Evolutionary conservation across 1,284 basidiomycete species (phyloP), one percentile per base, ranked within the genome.

Genomic region (Austroboletus novae-zelandiae): DNA sequence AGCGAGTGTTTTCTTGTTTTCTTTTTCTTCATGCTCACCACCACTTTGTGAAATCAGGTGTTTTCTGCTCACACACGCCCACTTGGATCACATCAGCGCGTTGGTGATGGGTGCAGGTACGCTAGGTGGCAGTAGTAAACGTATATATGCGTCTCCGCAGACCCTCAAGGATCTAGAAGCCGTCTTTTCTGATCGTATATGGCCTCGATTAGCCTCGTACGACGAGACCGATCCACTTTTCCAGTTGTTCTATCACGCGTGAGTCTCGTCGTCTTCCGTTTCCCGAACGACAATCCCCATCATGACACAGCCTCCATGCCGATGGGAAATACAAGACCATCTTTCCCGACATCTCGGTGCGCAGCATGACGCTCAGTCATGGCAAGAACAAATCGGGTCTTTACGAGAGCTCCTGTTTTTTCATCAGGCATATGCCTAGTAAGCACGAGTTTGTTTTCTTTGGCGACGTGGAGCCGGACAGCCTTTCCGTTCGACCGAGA

Each of bases 141-240:
- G 78, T 9, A 80, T 94, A 17, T 82, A 78, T 54, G 89, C 80
- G 1, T 70, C 81, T 9, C 70, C 75, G 40, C 73, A 80, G 40
- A 85, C 82, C 10, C 75, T 94, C 32, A 70, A 84, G 55, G 82
- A 85, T 62, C 69, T 94, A 2, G 80, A 89, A 58, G 77, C 72
- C 48, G 72, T 91, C n/a, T 94, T 94, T 64, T 79, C 84, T 4
- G 86, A 84, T 62, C 78, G 86, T 13, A 72, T 91, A 46, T 94
- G 91, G 91, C 91, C 91, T 1, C 86, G 84, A 56, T 77, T 94
- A 17, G 90, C 88, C 2, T 84, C 86, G 10, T 88, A 84, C 78
- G 74, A 85, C 48, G 78, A 83, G 58, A 65, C 76, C 4, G 79
- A 86, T 54, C 73, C 78, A 2, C 65, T 74, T 6, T 71, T 74